Conservation (phyloP, 2,329 filamentous ascomycete genomes). For the Ceratocystis albifundus region DNA sequence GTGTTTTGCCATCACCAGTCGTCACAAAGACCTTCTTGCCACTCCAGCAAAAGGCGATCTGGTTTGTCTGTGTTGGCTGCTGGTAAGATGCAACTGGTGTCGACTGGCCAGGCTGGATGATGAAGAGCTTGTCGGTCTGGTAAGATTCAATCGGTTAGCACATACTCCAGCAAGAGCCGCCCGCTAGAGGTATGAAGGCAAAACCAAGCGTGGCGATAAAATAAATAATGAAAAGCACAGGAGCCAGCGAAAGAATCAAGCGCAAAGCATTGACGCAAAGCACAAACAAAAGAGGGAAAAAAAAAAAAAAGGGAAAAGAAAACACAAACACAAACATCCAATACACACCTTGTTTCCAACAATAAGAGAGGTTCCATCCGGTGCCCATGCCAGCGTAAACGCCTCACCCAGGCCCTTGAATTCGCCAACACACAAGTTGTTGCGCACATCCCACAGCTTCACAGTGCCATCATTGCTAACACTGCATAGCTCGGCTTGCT, state of each 20-base stretch:
- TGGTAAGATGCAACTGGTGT: constrained; percentile 47
- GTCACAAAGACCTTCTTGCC: constrained; percentile 60
- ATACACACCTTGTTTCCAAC: constrained; percentile 56
- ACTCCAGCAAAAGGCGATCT: constrained; percentile 62
- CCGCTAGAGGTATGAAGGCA: background rate
- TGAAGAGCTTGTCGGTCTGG: constrained; percentile 50
- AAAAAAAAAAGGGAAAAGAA: constrained; percentile 24
- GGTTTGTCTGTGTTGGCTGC: constrained; percentile 56
- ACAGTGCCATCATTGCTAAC: constrained; percentile 62
- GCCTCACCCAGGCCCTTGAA: constrained; percentile 55
- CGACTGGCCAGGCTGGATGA: constrained; percentile 49
- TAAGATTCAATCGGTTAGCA: background rate
- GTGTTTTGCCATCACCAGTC: constrained; percentile 57
- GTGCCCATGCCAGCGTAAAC: constrained; percentile 62
- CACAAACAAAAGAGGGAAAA: background rate
- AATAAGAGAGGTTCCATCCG: constrained; percentile 56
- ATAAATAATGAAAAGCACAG: too few species aligned
- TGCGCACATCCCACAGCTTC: constrained; percentile 70
- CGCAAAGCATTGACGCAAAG: background rate
- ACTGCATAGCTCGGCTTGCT: constrained; percentile 66
- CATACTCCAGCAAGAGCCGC: background rate
- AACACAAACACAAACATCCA: constrained; percentile 25
- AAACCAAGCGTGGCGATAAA: background rate
- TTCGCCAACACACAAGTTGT: constrained; percentile 58
- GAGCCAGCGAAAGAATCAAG: too few species aligned